Evolutionary conservation across 2,329 filamentous ascomycete genomes (phyloP).

Genomic region (Domatiomyces catenatus): DNA sequence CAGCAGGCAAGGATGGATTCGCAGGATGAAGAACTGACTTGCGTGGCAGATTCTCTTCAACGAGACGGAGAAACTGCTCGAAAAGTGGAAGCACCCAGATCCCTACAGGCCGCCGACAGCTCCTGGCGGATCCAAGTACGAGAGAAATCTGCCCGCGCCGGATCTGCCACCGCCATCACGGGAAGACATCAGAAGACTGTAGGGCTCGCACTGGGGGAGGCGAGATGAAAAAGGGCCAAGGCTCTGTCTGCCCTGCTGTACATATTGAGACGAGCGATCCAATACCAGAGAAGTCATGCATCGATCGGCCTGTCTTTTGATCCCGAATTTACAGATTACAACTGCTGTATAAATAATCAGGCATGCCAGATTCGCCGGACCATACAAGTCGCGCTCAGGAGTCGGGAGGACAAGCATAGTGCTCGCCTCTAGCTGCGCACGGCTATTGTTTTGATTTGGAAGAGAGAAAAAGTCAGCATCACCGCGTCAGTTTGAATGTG

Average conservation of each 20-base stretch:
- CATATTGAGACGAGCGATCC: not conserved
- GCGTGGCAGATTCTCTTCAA: constrained; percentile 58
- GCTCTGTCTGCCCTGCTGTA: not conserved
- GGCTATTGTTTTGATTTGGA: too few species aligned
- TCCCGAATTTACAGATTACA: not conserved
- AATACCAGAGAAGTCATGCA: not conserved
- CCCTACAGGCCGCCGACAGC: constrained; percentile 80
- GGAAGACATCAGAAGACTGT: constrained; percentile 18
- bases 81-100: constrained; percentile 96
- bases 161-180: constrained; percentile 43
- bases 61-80: constrained; percentile 74
- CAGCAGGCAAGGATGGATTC: not conserved
- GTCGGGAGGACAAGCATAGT: too few species aligned
- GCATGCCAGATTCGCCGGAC: too few species aligned
- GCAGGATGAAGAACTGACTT: constrained; percentile 7
- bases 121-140: constrained; percentile 91
- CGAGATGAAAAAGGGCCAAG: not conserved
- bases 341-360: too few species aligned
- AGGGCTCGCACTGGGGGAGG: not conserved
- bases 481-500: constrained; percentile 2
- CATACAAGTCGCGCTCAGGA: too few species aligned
- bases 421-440: too few species aligned
- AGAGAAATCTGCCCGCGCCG: constrained; percentile 74
- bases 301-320: not conserved
- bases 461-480: too few species aligned